Evolutionary conservation across 1,284 basidiomycete species (phyloP), one percentile per base, ranked within the genome.

Genomic region (Termitomyces sp.): DNA sequence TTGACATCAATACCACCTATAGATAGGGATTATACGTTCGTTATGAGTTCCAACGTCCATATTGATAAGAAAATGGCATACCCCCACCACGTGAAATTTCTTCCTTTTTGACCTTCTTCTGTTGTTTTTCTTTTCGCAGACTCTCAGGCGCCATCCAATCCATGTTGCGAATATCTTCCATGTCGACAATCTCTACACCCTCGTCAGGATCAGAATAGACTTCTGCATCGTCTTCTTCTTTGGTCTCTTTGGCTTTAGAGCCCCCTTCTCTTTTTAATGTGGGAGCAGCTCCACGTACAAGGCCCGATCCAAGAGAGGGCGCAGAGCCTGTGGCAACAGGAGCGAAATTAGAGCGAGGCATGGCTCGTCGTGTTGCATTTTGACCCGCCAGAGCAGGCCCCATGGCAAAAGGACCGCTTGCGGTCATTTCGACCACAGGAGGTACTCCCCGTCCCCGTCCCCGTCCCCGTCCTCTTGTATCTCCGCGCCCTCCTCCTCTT

Each of bases 61-160:
- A 33, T 47, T 10, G n/a, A 26, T n/a, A 38, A n/a, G 9, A 26
- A 7, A 40, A 40, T 21, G 33, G 52, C 59, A 39, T 55, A 64
- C 75, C 74, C 30, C 64, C 68, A 33, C 65, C 69, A 12, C 68
- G 69, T 6, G 64, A 53, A 8, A 55, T 36, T 43, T 78, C 77
- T 61, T 81, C 77, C 24, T 72, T 75, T 65, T 80, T 80, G 36
- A 74, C 66, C 50, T 79, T 80, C 50, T 71, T 78, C 60, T 68
- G 65, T n/a, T 71, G 72, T 40, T 71, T 74, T 62, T 84, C 83
- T 61, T 80, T 84, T 50, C 76, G 78, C 55, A 95, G 67, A 55
- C 81, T 84, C 62, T 94, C 92, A 0, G 93, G 93, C 2, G 93
- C 93, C 78, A 90, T 90, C 79, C 88, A 94, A 67, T 93, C 90